A percentile compares a stretch with the other conserved stretches of the same genome.
Evolutionary conservation across 129 eudicot genomes (phyloP).

Genomic region (sunflower (Helianthus annuus)): DNA sequence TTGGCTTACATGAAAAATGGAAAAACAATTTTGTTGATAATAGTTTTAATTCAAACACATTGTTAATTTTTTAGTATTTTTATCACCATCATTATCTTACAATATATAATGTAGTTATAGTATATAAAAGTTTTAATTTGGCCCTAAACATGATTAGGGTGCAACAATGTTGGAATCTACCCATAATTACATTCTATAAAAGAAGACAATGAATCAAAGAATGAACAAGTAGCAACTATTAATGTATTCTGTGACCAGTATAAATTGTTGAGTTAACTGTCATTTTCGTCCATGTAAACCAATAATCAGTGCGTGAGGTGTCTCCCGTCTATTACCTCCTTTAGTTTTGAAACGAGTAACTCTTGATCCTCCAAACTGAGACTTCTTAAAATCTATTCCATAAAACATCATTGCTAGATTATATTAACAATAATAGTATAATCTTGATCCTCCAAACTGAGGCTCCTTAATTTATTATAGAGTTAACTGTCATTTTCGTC

Average conservation of each 20-base stretch:
- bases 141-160: not conserved
- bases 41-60: too few species aligned
- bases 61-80: not conserved
- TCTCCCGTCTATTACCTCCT: constrained; percentile 52
- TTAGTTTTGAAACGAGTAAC: constrained; percentile 50
- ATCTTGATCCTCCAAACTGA: too few species aligned
- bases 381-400: constrained; percentile 52
- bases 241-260: not conserved
- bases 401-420: not conserved
- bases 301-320: constrained; percentile 25
- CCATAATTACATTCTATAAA: not conserved
- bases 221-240: constrained; percentile 2
- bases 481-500: too few species aligned
- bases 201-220: constrained; percentile 3
- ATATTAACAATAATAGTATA: not conserved
- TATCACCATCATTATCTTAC: not conserved
- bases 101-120: too few species aligned
- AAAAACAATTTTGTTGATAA: not conserved
- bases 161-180: not conserved
- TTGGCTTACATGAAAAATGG: too few species aligned
- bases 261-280: not conserved
- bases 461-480: too few species aligned
- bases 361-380: constrained; percentile 69
- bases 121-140: not conserved
- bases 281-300: not conserved